Evolutionary conservation across 2,329 filamentous ascomycete species (phyloP), one percentile per base, ranked within the genome.

Genomic region (Aspergillus fumigatus): DNA sequence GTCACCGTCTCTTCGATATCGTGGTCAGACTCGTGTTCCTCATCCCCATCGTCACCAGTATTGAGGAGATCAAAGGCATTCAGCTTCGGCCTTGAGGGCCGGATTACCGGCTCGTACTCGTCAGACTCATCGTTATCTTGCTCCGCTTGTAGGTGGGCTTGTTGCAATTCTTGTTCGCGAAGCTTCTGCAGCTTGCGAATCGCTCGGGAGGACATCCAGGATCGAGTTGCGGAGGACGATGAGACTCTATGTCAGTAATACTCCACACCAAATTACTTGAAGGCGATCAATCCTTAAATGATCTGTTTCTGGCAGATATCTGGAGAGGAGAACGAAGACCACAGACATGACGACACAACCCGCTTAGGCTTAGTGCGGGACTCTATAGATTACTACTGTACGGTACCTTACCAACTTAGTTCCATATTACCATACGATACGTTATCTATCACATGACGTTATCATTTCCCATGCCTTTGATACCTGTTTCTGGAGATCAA

Each of bases 191-290:
- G 79, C 67, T 85, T 85, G 26, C 85, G 80, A 53, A 88, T 73
- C n/a, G 85, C 85, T 62, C 86, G 81, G 19, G 84, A 84, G 47
- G 85, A 88, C 85, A 88, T 88, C 45, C 55, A 65, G 64, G 54
- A 8, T 26, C 21, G 43, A 25, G 23, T 47, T 14, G 21, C 21
- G 43, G 43, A 14, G 23, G 14, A 14, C 43, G 10, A 5, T 7
- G 43, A 21, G 23, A 11, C 43, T 21, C 5, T 21, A 47, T 25
- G 11, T 7, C 23, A 23, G 11, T 7, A 4, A 26, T 23, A 17
- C 7, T 1, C 23, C 17, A 7, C 11, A 4, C 7, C 7, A 4
- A 14, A 14, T 23, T 10, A 11, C 7, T 23, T 47, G 11, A 14
- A 14, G 21, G 43, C 21, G 10, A 50, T 40, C 27, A 27, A 26